Evolutionary conservation across 306 rosid species (phyloP).

Genomic region (Astragalus glycyphyllos): DNA sequence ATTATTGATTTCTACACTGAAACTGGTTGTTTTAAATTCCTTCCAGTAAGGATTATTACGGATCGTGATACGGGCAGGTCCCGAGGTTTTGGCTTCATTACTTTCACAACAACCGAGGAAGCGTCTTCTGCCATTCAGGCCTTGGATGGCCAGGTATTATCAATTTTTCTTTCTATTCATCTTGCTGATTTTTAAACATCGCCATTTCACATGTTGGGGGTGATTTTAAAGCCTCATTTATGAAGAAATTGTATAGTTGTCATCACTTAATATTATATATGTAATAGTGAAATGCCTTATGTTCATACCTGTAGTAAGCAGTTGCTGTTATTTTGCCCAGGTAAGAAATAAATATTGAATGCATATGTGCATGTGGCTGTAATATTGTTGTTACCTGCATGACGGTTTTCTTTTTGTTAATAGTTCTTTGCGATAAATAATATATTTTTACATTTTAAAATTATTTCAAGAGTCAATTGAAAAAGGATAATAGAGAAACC

Average conservation of each 20-base stretch:
- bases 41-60: conserved; percentile 51
- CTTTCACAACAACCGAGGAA: conserved; percentile 53
- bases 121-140: conserved; percentile 60
- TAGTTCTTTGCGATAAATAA: background rate
- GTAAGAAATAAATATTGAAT: background rate
- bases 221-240: background rate
- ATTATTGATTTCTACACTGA: conserved; percentile 15
- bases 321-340: conserved; percentile 6
- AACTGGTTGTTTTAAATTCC: conserved; percentile 4
- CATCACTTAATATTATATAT: conserved; percentile 1
- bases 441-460: background rate
- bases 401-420: background rate
- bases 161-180: conserved; percentile 2
- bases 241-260: background rate
- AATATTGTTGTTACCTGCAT: conserved; percentile 4
- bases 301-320: conserved; percentile 7
- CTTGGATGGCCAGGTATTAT: conserved; percentile 60
- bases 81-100: conserved; percentile 60
- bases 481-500: conserved; percentile 31
- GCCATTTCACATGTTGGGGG: conserved; percentile 10
- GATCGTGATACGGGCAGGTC: conserved; percentile 60
- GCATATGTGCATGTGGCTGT: conserved; percentile 18
- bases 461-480: conserved; percentile 1
- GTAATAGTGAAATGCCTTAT: conserved; percentile 14
- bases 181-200: conserved; percentile 24